phyloP scores from a whole-genome alignment of 805 yeast genomes.

The Candida sonorensis region DNA sequence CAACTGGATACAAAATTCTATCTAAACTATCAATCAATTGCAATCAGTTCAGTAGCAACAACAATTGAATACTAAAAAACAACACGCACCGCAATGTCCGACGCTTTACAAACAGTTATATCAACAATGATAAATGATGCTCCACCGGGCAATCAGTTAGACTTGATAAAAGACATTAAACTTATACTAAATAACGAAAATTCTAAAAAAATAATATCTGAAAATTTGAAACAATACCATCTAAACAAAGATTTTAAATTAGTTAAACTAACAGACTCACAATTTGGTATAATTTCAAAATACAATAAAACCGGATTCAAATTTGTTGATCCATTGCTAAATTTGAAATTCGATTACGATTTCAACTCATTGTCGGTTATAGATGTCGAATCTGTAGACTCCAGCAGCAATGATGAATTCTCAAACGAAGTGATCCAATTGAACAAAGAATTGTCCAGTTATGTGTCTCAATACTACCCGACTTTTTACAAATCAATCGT shows the following conservation, averaged over 20 bases:
- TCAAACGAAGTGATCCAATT: conserved; percentile 8
- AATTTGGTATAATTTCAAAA: conserved; percentile 36
- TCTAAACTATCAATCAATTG: no score
- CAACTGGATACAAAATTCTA: no score
- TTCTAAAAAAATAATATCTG: conserved; percentile 19
- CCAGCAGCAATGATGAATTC: background rate
- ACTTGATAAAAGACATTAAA: conserved; percentile 22
- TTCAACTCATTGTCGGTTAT: conserved; percentile 40
- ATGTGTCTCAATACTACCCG: conserved; percentile 64
- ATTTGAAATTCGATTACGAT: conserved; percentile 52
- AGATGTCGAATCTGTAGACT: conserved; percentile 37
- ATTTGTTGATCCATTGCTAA: conserved; percentile 46
- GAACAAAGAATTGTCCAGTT: conserved; percentile 32
- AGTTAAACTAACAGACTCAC: conserved; percentile 20
- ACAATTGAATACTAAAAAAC: no score
- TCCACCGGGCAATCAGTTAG: conserved; percentile 48
- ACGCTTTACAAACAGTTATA: conserved; percentile 23
- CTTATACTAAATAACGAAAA: conserved; percentile 20
- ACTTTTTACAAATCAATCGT: conserved; percentile 40
- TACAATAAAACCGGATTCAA: conserved; percentile 45
- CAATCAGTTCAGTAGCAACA: no score
- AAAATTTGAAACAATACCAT: conserved; percentile 19
- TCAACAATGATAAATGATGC: conserved; percentile 38
- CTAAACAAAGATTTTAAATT: conserved; percentile 25
- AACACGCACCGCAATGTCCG: no score